Conservation (phyloP, 495 filamentous ascomycete genomes). For the Chaetomidium leptoderma region DNA sequence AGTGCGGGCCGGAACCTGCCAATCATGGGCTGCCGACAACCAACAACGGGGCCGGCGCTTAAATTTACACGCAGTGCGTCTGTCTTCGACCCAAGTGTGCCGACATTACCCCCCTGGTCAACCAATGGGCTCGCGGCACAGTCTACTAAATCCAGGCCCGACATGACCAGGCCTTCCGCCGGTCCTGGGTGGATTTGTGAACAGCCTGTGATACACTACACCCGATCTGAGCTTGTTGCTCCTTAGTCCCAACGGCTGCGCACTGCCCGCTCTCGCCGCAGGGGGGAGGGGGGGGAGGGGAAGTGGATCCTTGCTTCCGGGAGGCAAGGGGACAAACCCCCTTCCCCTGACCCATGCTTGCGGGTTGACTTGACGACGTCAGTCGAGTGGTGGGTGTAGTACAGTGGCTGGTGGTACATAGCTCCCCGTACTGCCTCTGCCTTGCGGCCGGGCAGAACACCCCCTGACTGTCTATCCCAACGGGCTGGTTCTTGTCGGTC, state of each 20-base stretch:
- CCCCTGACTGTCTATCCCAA: not conserved
- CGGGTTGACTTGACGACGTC: not conserved
- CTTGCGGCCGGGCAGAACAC: not conserved
- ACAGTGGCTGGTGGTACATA: not conserved
- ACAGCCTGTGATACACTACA: not conserved
- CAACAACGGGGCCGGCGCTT: not conserved
- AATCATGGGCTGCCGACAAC: not conserved
- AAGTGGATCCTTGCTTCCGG: not conserved
- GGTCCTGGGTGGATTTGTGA: not conserved
- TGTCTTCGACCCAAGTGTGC: not conserved
- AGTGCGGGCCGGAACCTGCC: not conserved
- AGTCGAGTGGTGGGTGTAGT: not conserved
- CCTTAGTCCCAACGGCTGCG: constrained; percentile 1
- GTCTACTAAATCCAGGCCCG: not conserved
- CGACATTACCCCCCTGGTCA: not conserved
- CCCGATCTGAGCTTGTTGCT: constrained; percentile 4
- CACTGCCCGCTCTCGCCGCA: not conserved
- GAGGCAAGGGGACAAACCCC: not conserved
- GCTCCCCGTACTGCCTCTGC: not conserved
- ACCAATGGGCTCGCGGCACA: not conserved
- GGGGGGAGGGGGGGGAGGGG: not conserved
- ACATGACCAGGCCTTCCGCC: not conserved
- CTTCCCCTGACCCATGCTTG: not conserved
- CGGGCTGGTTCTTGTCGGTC: not conserved
- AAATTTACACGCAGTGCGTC: not conserved